Percentiles rank a stretch among this genome's conserved stretches.
Conservation (phyloP, 73 alveolate species). For the Paramecium tetraurelia region DNA sequence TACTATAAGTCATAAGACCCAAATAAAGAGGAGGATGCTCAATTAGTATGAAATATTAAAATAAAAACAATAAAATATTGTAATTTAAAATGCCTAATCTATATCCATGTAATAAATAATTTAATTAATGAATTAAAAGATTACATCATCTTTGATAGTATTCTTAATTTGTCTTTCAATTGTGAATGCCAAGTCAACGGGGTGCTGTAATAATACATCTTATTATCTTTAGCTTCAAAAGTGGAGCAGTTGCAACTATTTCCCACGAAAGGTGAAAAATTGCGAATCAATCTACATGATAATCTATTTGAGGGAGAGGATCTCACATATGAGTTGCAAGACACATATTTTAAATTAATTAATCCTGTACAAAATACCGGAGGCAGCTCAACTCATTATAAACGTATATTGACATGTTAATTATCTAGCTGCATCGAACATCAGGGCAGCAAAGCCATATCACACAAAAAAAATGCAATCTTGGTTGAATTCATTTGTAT, state of each 20-base stretch:
- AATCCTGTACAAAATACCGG: not conserved
- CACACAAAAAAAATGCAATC: not conserved
- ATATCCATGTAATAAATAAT: not conserved
- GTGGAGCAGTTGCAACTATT: not conserved
- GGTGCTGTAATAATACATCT: not conserved
- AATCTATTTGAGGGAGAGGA: not conserved
- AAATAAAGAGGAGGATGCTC: not conserved
- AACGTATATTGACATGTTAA: not conserved
- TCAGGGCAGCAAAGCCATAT: not conserved
- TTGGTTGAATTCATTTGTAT: constrained; percentile 16
- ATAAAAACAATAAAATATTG: not conserved
- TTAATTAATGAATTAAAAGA: not conserved
- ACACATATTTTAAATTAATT: not conserved
- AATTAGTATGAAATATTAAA: not conserved
- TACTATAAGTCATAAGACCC: not conserved
- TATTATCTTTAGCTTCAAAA: not conserved
- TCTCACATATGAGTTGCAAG: not conserved
- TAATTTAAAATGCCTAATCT: not conserved
- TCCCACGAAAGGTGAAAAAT: not conserved
- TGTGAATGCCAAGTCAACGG: not conserved
- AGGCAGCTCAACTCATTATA: not conserved
- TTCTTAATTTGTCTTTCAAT: not conserved
- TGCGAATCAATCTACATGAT: not conserved
- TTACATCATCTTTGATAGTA: constrained; percentile 3
- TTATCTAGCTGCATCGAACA: not conserved